Base-by-base conservation (phyloP, 1,284 basidiomycete genomes). In the Papiliotrema nemorosa region DNA sequence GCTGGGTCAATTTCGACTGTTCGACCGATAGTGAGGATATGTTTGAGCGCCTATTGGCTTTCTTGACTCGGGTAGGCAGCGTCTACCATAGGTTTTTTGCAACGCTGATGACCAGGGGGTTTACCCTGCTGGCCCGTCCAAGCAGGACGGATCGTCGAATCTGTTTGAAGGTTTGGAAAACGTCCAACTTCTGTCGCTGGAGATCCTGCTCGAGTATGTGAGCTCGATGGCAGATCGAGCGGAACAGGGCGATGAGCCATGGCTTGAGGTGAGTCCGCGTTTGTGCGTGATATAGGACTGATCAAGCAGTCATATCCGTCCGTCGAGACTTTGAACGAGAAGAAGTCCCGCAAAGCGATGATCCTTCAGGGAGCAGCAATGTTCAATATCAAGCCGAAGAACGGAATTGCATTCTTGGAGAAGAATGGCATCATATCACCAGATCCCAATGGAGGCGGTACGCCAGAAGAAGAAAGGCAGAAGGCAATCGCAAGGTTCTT, bases 1-100 rank as follows among this genome's bases (percentile, higher is more conserved):
- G 97, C 10, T 99, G 90, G 78, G 81, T 85, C 52, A 98, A 98
- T 73, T 98, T 96, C 73, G 96, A 99, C 71, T 97, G 92, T 69
- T 89, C 97, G 64, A 84, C 88, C 57, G 93, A 97, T 66, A 93
- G 89, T 73, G 93, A 97, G 76, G 93, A 98, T 69, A 76, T 98
- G 52, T 97, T 94, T 64, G 92, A 97, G 69, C 80, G 88, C 7
- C 75, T 97, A n/a, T 78, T 96, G 50, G 85, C 86, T 20, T 97
- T 97, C 74, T 77, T 97, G 56, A 90, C 88, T 2, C 85, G 86
- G 80, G 89, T 66, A 39, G 58, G 63, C 56, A 12, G 20, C 18
- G 3, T 18, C 18, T 20, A 5, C 9, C 41, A 44, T 36, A 26
- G 22, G 2, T 12, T 10, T 13, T 38, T 26, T 42, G 25, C 3